Evolutionary conservation across 176 grass and related monocot genomes (phyloP), one percentile per base, ranked within the genome.

Genomic region (Echinochloa phyllopogon): DNA sequence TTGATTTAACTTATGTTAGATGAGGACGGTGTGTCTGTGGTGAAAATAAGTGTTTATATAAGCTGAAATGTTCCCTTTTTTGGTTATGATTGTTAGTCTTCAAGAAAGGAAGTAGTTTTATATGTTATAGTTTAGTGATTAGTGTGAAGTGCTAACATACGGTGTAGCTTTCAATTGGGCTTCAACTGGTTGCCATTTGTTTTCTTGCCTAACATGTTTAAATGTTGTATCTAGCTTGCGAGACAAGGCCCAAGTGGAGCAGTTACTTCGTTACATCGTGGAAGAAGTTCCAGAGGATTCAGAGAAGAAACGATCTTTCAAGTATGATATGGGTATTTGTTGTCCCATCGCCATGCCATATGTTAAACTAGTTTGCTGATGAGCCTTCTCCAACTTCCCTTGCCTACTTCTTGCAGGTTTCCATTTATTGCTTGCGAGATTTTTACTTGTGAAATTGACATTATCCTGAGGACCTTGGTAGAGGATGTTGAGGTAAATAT

Each of bases 341-440:
- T 48, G 4, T 63, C 38, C 87, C 87, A 58, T 38, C 59, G 71
- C 55, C 24, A 55, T 60, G 47, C 41, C 69, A 39, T 64, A 36
- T 68, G 18, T 47, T 70, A 78, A 78, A 83, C 74, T 42, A 74
- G 53, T 36, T 76, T 51, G 25, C 15, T 71, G 37, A 40, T 61
- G 59, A 74, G 67, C 80, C 77, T 69, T 29, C 40, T 84, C 18
- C 72, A 87, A 80, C 56, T 82, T 44, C 17, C 69, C 17, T 72
- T 53, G 43, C 65, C 64, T 72, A 27, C 51, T 57, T 66, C 60
- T 79, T 85, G 72, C 63, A 96, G 94, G 91, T 91, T 93, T 76
- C 94, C 94, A 41, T 96, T 96, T 77, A 96, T 96, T 55, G 94
- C 94, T 71, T 93, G 91, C 50, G 94, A 96, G 84, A 96, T 96